phyloP scores from a whole-genome alignment of 129 eudicot species.

The Gnaphalium uliginosum region DNA sequence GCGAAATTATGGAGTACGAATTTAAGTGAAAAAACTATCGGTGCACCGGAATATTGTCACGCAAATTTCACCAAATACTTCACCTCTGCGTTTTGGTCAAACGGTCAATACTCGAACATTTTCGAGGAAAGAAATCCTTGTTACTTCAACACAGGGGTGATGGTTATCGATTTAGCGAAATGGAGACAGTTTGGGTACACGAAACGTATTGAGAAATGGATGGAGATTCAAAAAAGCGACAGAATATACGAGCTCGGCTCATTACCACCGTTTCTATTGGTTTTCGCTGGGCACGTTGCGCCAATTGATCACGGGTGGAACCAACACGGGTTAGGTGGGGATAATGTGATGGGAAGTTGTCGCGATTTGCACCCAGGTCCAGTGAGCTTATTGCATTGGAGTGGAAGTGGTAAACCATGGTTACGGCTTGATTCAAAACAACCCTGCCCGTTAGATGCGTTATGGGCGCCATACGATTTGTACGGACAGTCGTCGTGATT shows the following conservation, averaged over 20 bases:
- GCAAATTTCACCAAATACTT: slow-evolving; percentile 93
- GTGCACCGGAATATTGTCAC: slow-evolving; percentile 98
- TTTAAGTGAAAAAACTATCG: slow-evolving; percentile 66
- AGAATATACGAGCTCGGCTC: slow-evolving; percentile 97
- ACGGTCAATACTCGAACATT: slow-evolving; percentile 38
- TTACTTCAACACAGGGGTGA: slow-evolving; percentile 92
- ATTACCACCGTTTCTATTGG: slow-evolving; percentile 85
- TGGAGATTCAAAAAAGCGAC: slow-evolving; percentile 80
- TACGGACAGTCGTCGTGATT: slow-evolving; percentile 48
- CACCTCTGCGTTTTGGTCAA: slow-evolving; percentile 68
- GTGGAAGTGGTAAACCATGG: slow-evolving; percentile 98
- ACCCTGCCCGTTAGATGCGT: slow-evolving; percentile 76
- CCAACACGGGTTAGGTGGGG: slow-evolving; percentile 96
- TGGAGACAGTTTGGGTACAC: slow-evolving; percentile 90
- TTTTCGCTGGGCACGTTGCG: slow-evolving; percentile 91
- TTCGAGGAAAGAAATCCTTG: slow-evolving; percentile 63
- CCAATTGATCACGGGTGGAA: slow-evolving; percentile 96
- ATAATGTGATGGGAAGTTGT: slow-evolving; percentile 87
- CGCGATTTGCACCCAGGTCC: slow-evolving; percentile 94
- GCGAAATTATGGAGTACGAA: slow-evolving; percentile 64
- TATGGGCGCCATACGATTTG: slow-evolving; percentile 94
- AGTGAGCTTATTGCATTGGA: slow-evolving; percentile 88
- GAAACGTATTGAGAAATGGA: slow-evolving; percentile 79
- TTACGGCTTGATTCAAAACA: slow-evolving; percentile 62
- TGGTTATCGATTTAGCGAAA: slow-evolving; percentile 79